Conservation (phyloP, 345 rosid genomes). For the Erysimum cheiranthoides region DNA sequence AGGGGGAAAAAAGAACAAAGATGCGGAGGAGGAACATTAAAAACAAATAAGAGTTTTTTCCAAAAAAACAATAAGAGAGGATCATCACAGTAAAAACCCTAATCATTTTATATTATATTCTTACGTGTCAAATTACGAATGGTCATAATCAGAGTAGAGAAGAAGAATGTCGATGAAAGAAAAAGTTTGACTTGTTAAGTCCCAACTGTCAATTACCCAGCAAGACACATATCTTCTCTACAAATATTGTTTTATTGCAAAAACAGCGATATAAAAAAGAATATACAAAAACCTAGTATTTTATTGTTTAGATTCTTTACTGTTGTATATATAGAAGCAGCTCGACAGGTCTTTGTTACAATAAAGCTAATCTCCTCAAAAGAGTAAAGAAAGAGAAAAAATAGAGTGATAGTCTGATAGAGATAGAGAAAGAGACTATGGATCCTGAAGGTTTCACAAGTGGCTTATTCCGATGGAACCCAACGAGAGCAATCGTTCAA, state of each 20-base stretch:
- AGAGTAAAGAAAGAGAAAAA: conserved; percentile 12
- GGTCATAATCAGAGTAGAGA: conserved; percentile 21
- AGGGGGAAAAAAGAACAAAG: background rate
- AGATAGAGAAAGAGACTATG: conserved; percentile 41
- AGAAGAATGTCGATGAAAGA: conserved; percentile 40
- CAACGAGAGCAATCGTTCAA: conserved; percentile 52
- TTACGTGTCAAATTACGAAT: conserved; percentile 45
- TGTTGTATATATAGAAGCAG: conserved; percentile 43
- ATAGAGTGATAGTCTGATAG: background rate
- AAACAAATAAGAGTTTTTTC: background rate
- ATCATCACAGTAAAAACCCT: conserved; percentile 32
- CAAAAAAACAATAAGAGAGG: background rate
- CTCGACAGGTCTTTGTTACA: conserved; percentile 39
- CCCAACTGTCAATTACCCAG: conserved; percentile 59
- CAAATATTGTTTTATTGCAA: conserved; percentile 24
- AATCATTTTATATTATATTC: conserved; percentile 38
- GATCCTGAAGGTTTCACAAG: conserved; percentile 84
- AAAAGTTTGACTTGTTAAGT: conserved; percentile 55
- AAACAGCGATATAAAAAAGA: conserved; percentile 19
- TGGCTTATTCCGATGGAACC: conserved; percentile 84
- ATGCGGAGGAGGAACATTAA: background rate
- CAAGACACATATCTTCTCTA: conserved; percentile 37
- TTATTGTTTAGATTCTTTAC: conserved; percentile 33
- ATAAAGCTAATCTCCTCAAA: conserved; percentile 39
- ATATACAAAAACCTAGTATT: conserved; percentile 40